Percentiles rank a stretch among this genome's conserved stretches.
Evolutionary conservation across 345 rosid species (phyloP).

Genomic region (Populus nigra): DNA sequence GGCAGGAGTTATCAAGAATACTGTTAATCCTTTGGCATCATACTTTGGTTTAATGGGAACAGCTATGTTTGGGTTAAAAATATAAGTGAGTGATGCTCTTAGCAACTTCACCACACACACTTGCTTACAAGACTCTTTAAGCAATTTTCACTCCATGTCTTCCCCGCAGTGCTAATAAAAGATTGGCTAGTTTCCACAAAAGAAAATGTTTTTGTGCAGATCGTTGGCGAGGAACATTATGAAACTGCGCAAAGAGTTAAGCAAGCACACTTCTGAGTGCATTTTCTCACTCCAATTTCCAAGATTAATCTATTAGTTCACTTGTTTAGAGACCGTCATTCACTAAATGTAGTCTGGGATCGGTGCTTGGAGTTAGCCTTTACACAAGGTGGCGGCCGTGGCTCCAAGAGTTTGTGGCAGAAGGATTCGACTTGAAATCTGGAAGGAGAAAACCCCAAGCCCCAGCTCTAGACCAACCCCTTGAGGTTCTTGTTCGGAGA

Average conservation of each 20-base stretch:
- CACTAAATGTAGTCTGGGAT: slow-evolving; percentile 37
- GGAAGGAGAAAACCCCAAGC: too few relatives aligned
- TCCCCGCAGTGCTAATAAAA: too few relatives aligned
- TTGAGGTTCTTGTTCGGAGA: slow-evolving; percentile 13
- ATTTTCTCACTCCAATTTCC: background rate
- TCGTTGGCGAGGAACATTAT: too few relatives aligned
- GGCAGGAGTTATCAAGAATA: background rate
- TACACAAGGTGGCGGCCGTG: too few relatives aligned
- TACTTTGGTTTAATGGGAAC: background rate
- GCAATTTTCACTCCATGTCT: too few relatives aligned
- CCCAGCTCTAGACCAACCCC: too few relatives aligned
- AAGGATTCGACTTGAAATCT: too few relatives aligned
- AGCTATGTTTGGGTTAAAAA: background rate
- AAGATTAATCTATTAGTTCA: background rate
- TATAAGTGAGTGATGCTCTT: background rate
- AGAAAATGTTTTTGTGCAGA: background rate
- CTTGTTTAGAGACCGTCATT: slow-evolving; percentile 43
- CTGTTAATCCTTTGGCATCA: background rate
- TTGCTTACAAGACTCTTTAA: background rate
- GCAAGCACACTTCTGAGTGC: background rate
- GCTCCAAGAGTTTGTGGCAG: too few relatives aligned
- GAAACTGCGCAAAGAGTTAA: too few relatives aligned
- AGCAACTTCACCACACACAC: background rate
- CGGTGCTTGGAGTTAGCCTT: background rate
- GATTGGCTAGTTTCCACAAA: too few relatives aligned